phyloP scores from a whole-genome alignment of 495 filamentous ascomycete species.

The Polyplosphaeria fusca region DNA sequence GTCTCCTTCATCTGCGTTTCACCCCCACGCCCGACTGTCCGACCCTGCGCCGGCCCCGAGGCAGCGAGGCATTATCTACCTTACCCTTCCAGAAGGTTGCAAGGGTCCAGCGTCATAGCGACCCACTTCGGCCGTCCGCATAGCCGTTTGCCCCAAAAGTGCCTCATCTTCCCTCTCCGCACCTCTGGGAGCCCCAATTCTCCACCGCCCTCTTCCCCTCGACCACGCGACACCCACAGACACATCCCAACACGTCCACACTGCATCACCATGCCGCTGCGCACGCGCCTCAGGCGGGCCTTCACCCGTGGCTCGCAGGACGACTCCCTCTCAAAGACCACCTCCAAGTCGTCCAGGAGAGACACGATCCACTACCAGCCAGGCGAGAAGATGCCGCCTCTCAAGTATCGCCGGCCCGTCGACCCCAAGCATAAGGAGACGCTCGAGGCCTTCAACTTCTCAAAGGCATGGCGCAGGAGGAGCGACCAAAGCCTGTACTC shows the following conservation, averaged over 20 bases:
- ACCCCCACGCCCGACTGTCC: too few relatives aligned
- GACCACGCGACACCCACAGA: slow-evolving; percentile 1
- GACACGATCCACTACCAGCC: slow-evolving; percentile 40
- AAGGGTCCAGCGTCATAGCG: too few relatives aligned
- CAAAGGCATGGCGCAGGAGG: slow-evolving; percentile 39
- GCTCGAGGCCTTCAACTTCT: slow-evolving; percentile 42
- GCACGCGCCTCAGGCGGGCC: slow-evolving; percentile 38
- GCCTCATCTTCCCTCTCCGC: neutral
- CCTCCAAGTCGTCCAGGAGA: slow-evolving; percentile 13
- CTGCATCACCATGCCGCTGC: slow-evolving; percentile 40
- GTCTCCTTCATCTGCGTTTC: too few relatives aligned
- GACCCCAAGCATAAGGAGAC: slow-evolving; percentile 42
- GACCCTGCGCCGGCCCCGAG: too few relatives aligned
- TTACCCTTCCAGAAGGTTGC: too few relatives aligned
- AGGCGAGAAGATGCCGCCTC: slow-evolving; percentile 43
- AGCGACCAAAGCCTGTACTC: slow-evolving; percentile 38
- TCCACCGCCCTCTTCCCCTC: neutral
- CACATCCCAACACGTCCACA: neutral
- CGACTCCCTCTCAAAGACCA: neutral
- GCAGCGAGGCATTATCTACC: too few relatives aligned
- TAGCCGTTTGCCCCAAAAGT: neutral
- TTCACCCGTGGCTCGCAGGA: slow-evolving; percentile 33
- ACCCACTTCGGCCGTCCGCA: neutral
- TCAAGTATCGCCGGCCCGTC: slow-evolving; percentile 44
- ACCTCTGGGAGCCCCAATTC: neutral